Conservation (phyloP, 2,329 filamentous ascomycete species). For the Colletotrichum godetiae region DNA sequence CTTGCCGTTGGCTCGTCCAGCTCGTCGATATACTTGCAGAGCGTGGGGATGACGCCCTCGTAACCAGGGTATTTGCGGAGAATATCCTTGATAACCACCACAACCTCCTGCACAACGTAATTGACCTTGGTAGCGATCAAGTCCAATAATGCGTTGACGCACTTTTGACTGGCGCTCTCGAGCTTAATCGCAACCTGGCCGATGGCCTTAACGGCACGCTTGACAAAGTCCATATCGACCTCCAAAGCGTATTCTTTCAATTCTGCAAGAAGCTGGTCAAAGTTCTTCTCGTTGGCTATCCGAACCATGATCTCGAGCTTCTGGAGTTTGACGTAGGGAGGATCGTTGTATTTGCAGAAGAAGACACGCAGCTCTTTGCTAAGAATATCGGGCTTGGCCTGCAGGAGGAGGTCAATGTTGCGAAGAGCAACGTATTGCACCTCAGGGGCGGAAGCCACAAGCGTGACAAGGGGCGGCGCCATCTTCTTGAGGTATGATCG, state of each 20-base stretch:
- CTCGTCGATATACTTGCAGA: conserved; percentile 97
- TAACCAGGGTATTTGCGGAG: conserved; percentile 98
- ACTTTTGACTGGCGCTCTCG: conserved; percentile 92
- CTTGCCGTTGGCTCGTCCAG: conserved; percentile 93
- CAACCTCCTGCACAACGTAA: conserved; percentile 97
- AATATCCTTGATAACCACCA: conserved; percentile 99
- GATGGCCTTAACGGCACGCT: conserved; percentile 93
- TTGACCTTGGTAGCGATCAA: conserved; percentile 98
- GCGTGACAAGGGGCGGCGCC: conserved; percentile 92
- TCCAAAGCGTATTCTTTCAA: conserved; percentile 97
- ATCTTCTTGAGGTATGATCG: conserved; percentile 97
- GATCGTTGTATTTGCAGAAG: conserved; percentile 99
- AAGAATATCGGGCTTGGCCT: conserved; percentile 95
- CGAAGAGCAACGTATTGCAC: conserved; percentile 97
- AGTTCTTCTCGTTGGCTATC: conserved; percentile 97
- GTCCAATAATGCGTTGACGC: conserved; percentile 92
- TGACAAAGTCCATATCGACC: conserved; percentile 99
- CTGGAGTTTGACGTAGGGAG: conserved; percentile 95
- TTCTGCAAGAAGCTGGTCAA: conserved; percentile 92
- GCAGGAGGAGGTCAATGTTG: conserved; percentile 95
- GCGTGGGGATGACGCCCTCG: conserved; percentile 95
- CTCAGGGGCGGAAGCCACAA: conserved; percentile 94
- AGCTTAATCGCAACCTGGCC: conserved; percentile 99
- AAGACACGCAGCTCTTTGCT: conserved; percentile 98
- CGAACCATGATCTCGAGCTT: conserved; percentile 99